Conservation (phyloP, 352 stramenopile species). For the Globisporangium rhizosaccharum region DNA sequence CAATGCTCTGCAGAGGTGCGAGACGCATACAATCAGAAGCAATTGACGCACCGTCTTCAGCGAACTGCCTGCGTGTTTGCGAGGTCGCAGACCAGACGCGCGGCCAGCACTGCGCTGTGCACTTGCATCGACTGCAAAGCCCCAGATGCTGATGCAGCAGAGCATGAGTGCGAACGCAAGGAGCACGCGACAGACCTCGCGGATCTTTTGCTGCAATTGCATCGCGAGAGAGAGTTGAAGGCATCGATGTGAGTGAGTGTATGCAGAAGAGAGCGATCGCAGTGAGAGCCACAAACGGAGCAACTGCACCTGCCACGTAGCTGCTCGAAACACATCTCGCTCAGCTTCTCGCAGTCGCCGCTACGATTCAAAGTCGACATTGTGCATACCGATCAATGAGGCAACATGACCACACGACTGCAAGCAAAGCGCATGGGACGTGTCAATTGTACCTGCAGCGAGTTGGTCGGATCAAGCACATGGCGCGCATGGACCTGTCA, state of each 20-base stretch:
- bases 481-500: constrained; percentile 34
- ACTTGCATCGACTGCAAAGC: neutral
- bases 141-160: constrained; percentile 35
- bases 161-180: constrained; percentile 26
- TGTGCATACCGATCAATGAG: neutral
- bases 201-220: constrained; percentile 26
- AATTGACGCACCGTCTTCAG: constrained; percentile 8
- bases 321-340: constrained; percentile 23
- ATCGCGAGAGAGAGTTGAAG: neutral
- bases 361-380: constrained; percentile 2
- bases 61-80: constrained; percentile 5
- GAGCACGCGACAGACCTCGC: constrained; percentile 29
- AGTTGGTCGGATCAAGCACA: constrained; percentile 43
- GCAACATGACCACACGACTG: neutral
- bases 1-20: neutral
- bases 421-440: neutral
- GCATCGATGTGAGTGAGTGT: neutral
- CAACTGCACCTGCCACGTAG: constrained; percentile 27
- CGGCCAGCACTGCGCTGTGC: neutral
- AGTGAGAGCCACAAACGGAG: neutral
- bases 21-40: neutral
- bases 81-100: neutral
- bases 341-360: constrained; percentile 40
- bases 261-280: neutral
- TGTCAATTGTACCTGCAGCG: constrained; percentile 14